Base-by-base conservation (phyloP, 257 asterid species). In the Rhazya stricta region DNA sequence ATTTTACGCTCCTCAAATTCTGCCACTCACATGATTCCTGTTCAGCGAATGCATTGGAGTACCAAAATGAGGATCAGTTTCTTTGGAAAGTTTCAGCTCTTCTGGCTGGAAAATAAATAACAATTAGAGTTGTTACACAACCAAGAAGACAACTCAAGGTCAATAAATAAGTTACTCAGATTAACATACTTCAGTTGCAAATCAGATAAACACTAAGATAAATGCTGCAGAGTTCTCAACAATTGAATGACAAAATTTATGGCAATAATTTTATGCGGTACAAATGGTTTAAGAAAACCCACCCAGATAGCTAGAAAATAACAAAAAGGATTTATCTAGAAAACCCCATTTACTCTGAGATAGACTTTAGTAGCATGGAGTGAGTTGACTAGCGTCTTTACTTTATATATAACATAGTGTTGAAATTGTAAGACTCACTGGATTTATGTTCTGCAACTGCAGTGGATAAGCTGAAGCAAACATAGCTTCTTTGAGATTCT, bases 21-120 rank as follows among this genome's bases (percentile, higher is more conserved):
- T 19, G 58, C 42, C 36, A 77, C 79, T 80, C 78, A 83, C 84
- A 6, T 29, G 71, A 48, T 67, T 78, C 66, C 29, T 30, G 75
- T 63, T 58, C 30, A 57, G 57, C 71, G 29, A 53, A 74, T 60
- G 50, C 76, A 73, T 78, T 34, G 77, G 79, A 82, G 57, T 63
- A 2, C 46, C 77, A 36, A 53, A 30, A 48, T 21, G 73, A 29
- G 12, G 72, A 43, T 80, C 71, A 74, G 16, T 53, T 62, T 29
- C 73, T 41, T 46, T 58, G 25, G 15, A 19, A 48, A 9, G 39
- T 41, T 46, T 57, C 30, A 46, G 69, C 56, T 43, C 46, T 23
- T 61, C 74, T 11, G 58, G 67, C 74, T 45, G 75, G 71, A 76
- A 68, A 74, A 27, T 42, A 21, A 1, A 62, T 25, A 27, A 11